Evolutionary conservation across 2,329 filamentous ascomycete species (phyloP).

Genomic region (Piedraia hortae): DNA sequence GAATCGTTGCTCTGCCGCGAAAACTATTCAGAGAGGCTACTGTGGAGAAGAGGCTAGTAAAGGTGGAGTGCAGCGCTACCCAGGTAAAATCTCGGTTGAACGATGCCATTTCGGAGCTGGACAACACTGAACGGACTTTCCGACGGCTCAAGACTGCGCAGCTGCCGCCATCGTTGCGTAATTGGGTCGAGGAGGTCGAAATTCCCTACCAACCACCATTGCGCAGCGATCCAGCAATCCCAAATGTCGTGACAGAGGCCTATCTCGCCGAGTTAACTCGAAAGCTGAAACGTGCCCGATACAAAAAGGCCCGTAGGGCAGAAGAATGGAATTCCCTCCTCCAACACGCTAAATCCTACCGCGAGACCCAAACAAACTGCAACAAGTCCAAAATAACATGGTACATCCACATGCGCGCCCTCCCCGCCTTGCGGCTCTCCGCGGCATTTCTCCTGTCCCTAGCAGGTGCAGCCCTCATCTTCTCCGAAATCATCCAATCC

Average conservation of each 20-base stretch:
- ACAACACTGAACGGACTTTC: conserved; percentile 57
- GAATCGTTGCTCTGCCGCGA: conserved; percentile 70
- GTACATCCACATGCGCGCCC: conserved; percentile 43
- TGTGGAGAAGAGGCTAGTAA: conserved; percentile 42
- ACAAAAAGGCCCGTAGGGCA: conserved; percentile 56
- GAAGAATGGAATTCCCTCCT: conserved; percentile 68
- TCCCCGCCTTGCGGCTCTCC: conserved; percentile 38
- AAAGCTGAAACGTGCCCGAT: conserved; percentile 52
- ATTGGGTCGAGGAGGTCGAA: conserved; percentile 79
- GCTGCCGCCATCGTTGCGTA: conserved; percentile 49
- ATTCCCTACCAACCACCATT: too few species aligned
- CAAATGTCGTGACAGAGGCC: conserved; percentile 69
- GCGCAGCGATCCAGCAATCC: conserved; percentile 14
- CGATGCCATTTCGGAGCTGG: conserved; percentile 52
- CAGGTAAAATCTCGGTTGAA: conserved; percentile 65
- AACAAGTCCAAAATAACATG: too few species aligned
- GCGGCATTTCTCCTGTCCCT: conserved; percentile 40
- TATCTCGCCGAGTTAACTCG: conserved; percentile 78
- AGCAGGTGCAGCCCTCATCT: conserved; percentile 62
- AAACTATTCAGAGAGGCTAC: conserved; percentile 54
- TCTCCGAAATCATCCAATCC: conserved; percentile 81
- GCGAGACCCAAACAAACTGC: too few species aligned
- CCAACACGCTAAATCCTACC: conserved; percentile 42
- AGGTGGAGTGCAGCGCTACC: conserved; percentile 54
- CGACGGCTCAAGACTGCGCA: too few species aligned